A percentile compares a stretch with the other conserved stretches of the same genome.
These are phyloP conservation scores for Angomonas ambiguus DNA, from an alignment of 208 protist genomes.

Conservation along the genomic window DNA sequence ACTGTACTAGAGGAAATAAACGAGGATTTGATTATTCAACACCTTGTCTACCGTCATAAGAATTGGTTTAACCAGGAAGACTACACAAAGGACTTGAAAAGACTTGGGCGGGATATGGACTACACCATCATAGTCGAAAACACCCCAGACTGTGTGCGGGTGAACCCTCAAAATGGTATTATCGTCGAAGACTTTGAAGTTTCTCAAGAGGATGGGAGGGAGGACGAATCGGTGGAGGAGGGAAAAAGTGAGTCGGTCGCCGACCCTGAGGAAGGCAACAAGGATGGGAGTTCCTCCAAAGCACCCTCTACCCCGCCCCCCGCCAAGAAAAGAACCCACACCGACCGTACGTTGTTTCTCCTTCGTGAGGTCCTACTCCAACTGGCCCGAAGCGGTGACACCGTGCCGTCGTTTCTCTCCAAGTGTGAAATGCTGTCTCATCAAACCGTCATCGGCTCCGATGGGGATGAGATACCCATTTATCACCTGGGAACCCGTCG, in stretches of 20 bases:
- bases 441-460: conserved; percentile 46
- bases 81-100: conserved; percentile 83
- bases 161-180: conserved; percentile 80
- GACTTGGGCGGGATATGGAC: conserved; percentile 68
- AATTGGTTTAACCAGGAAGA: conserved; percentile 75
- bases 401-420: conserved; percentile 77
- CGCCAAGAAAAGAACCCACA: conserved; percentile 28
- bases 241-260: conserved; percentile 9
- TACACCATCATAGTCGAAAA: conserved; percentile 87
- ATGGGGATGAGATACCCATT: conserved; percentile 63
- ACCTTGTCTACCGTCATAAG: conserved; percentile 75
- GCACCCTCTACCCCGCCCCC: conserved; percentile 10
- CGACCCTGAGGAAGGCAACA: neutral
- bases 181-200: conserved; percentile 86
- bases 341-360: conserved; percentile 71
- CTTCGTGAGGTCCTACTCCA: conserved; percentile 65
- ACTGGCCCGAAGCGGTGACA: conserved; percentile 56
- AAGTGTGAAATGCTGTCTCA: conserved; percentile 58
- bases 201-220: conserved; percentile 20
- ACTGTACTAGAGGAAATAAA: conserved; percentile 85
- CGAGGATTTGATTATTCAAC: conserved; percentile 73
- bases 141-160: conserved; percentile 79
- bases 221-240: neutral
- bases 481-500: conserved; percentile 71
- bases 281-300: conserved; percentile 12